Conservation (phyloP, 768 basidiomycete species). For the Termitomyces sp. region DNA sequence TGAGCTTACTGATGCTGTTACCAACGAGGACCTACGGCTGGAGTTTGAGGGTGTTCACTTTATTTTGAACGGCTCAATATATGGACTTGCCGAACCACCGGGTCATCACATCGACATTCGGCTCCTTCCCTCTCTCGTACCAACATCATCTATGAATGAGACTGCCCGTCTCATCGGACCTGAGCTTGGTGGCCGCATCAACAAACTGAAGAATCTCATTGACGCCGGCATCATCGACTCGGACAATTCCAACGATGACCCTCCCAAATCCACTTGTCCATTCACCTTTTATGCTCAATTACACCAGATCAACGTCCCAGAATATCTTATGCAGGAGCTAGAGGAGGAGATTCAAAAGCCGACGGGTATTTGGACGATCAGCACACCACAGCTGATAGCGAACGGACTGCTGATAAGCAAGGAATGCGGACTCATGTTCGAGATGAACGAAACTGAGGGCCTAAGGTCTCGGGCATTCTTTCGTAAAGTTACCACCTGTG, state of each 20-base stretch:
- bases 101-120: constrained; percentile 63
- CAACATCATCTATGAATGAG: constrained; percentile 45
- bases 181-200: constrained; percentile 54
- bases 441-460: constrained; percentile 61
- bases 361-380: constrained; percentile 60
- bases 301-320: constrained; percentile 46
- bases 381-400: constrained; percentile 50
- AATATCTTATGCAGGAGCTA: constrained; percentile 55
- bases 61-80: constrained; percentile 67
- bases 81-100: constrained; percentile 59
- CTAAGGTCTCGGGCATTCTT: constrained; percentile 70
- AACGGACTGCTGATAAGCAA: constrained; percentile 70
- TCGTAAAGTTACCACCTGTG: constrained; percentile 67
- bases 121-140: constrained; percentile 60
- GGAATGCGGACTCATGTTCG: constrained; percentile 74
- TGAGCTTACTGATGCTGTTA: constrained; percentile 53
- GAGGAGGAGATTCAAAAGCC: constrained; percentile 73
- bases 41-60: constrained; percentile 81
- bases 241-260: constrained; percentile 38
- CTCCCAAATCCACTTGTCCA: constrained; percentile 48
- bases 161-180: constrained; percentile 54
- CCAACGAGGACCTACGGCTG: constrained; percentile 52
- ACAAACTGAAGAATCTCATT: constrained; percentile 56
- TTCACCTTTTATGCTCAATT: constrained; percentile 67
- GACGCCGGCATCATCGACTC: constrained; percentile 59